These are phyloP conservation scores for Fraxinus baroniana DNA, from an alignment of 305 asterid species.

Conservation along the genomic window DNA sequence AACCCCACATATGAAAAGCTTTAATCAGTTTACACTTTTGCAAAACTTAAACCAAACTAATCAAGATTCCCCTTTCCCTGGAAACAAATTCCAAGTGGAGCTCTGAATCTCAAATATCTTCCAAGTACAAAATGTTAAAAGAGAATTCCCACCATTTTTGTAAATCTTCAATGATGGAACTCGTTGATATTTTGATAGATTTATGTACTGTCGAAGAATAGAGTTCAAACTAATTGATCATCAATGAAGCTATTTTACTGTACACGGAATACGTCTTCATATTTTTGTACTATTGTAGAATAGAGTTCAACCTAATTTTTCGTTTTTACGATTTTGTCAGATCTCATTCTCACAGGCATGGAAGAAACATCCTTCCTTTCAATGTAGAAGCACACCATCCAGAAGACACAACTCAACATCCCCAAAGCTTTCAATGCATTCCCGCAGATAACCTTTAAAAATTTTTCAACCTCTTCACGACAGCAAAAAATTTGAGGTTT, in stretches of 20 bases:
- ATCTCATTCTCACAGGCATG: not conserved
- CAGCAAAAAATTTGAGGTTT: not conserved
- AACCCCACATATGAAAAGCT: conserved; percentile 10
- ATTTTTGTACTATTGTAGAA: not conserved
- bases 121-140: not conserved
- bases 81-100: not conserved
- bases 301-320: not conserved
- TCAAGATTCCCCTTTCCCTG: not conserved
- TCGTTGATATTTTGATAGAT: not conserved
- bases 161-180: not conserved
- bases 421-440: not conserved
- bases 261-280: not conserved
- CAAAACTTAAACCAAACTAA: not conserved
- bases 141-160: not conserved
- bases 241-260: not conserved
- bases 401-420: not conserved
- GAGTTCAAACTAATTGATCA: not conserved
- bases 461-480: not conserved
- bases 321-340: not conserved
- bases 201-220: not conserved
- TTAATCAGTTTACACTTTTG: not conserved
- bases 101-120: not conserved
- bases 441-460: not conserved
- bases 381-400: not conserved
- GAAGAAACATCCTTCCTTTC: not conserved